Conservation (phyloP, 306 rosid genomes). For the Pyrus pyrifolia region DNA sequence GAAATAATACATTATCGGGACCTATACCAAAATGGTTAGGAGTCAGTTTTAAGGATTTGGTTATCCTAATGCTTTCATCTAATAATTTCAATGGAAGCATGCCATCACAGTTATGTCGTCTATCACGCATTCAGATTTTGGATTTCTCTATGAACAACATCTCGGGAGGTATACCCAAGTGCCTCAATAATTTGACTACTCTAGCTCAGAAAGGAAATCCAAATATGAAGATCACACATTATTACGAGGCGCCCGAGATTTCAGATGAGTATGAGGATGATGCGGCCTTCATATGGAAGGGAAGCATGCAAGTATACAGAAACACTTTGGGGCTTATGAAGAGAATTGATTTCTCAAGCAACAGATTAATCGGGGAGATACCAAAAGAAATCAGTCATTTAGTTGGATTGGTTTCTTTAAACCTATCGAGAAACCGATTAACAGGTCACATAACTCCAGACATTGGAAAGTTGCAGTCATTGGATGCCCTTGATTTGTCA, state of each 20-base stretch:
- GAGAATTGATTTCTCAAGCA: not conserved
- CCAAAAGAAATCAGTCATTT: not conserved
- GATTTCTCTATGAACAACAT: not conserved
- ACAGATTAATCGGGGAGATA: not conserved
- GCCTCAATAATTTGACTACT: not conserved
- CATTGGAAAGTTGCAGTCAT: not conserved
- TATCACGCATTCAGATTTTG: not conserved
- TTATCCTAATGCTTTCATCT: not conserved
- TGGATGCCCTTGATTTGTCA: not conserved
- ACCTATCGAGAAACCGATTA: not conserved
- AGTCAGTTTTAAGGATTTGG: not conserved
- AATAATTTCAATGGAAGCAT: not conserved
- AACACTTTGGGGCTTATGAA: not conserved
- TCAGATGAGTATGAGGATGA: not conserved
- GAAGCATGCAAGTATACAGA: not conserved
- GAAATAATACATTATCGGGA: not conserved
- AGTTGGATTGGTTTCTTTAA: not conserved
- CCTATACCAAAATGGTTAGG: not conserved
- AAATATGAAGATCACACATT: not conserved
- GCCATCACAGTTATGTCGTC: not conserved
- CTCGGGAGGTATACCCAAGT: not conserved
- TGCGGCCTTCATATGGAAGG: not conserved
- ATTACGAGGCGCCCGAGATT: not conserved
- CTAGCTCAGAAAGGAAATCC: not conserved
- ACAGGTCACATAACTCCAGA: not conserved